Conservation (phyloP, 805 yeast genomes). For the Candida orba region DNA sequence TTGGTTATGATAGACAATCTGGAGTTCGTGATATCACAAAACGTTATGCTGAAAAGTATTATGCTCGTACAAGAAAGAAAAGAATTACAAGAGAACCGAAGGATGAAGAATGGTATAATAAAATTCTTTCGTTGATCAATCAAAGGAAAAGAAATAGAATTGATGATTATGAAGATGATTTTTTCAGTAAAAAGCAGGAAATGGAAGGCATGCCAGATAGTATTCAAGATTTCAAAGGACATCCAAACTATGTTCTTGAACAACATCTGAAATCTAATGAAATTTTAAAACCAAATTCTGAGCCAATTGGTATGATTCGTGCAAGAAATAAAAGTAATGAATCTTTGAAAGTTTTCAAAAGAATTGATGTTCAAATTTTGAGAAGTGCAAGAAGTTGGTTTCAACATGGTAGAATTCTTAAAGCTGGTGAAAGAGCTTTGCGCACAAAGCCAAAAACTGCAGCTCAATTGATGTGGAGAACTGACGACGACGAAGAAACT, state of each 20-base stretch:
- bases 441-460: constrained; percentile 34
- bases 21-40: constrained; percentile 78
- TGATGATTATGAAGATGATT: constrained; percentile 47
- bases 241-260: constrained; percentile 80
- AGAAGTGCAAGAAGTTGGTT: constrained; percentile 84
- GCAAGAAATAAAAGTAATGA: constrained; percentile 35
- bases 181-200: constrained; percentile 52
- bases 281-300: constrained; percentile 52
- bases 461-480: constrained; percentile 16
- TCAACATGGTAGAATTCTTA: constrained; percentile 67
- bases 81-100: constrained; percentile 58
- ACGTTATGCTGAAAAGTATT: constrained; percentile 63
- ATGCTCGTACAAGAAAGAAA: constrained; percentile 69
- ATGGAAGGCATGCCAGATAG: constrained; percentile 86
- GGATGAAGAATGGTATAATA: constrained; percentile 49
- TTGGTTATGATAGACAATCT: constrained; percentile 65
- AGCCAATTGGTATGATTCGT: constrained; percentile 62
- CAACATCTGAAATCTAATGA: constrained; percentile 68
- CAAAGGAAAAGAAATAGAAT: constrained; percentile 14
- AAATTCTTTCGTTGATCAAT: constrained; percentile 27
- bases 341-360: constrained; percentile 56
- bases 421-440: constrained; percentile 61
- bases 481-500: constrained; percentile 33
- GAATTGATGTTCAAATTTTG: constrained; percentile 56
- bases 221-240: constrained; percentile 75